Evolutionary conservation across 305 asterid genomes (phyloP).

Genomic region (Plantago coronopus): DNA sequence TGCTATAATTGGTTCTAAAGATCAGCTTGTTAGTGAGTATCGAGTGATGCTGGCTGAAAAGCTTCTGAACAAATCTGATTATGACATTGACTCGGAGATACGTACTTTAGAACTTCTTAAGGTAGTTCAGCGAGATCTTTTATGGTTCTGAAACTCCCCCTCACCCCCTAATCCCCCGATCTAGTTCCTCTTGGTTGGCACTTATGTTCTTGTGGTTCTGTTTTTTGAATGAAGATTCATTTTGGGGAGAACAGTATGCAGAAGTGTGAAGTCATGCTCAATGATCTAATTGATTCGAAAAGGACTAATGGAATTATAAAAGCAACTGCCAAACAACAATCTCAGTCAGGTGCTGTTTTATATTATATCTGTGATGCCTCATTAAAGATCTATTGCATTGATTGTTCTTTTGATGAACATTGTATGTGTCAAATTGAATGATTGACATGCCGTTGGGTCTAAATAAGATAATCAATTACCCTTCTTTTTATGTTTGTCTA

Average conservation of each 20-base stretch:
- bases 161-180: background rate
- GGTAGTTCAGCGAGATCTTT: conserved; percentile 40
- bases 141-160: conserved; percentile 20
- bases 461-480: background rate
- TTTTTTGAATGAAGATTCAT: conserved; percentile 67
- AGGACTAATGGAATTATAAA: conserved; percentile 87
- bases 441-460: background rate
- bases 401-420: background rate
- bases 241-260: conserved; percentile 98
- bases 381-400: background rate
- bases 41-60: conserved; percentile 99
- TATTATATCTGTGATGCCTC: conserved; percentile 23
- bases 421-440: background rate
- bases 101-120: conserved; percentile 92
- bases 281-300: conserved; percentile 90
- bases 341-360: conserved; percentile 48
- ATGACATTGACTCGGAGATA: conserved; percentile 91
- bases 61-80: conserved; percentile 88
- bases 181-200: background rate
- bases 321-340: conserved; percentile 61
- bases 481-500: background rate
- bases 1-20: conserved; percentile 94
- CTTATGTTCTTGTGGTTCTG: conserved; percentile 21
- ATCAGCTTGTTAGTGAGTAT: conserved; percentile 93
- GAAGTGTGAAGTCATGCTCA: conserved; percentile 96